Conservation (phyloP, 768 basidiomycete genomes). For the Pleurotus pulmonarius region DNA sequence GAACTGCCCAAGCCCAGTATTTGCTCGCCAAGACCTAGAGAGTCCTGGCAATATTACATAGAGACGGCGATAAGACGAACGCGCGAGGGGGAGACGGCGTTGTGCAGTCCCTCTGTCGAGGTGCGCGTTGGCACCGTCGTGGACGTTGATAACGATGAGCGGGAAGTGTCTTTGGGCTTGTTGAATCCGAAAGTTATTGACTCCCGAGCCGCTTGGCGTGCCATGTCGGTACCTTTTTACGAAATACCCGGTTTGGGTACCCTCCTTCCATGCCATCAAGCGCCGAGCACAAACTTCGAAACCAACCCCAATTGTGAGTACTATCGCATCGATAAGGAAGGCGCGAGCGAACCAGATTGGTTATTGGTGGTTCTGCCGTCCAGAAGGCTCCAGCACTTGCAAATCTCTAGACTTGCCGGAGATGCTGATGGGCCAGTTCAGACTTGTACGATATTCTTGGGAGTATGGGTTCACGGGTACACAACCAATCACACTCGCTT, state of each 20-base stretch:
- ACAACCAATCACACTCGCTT: too few relatives aligned
- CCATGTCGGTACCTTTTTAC: background rate
- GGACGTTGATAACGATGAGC: background rate
- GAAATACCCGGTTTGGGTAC: background rate
- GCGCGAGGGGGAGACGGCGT: too few relatives aligned
- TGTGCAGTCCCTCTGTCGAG: background rate
- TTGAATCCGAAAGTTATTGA: background rate
- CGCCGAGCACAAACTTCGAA: too few relatives aligned
- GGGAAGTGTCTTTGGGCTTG: background rate
- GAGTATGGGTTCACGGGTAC: too few relatives aligned
- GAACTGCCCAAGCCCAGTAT: slow-evolving; percentile 1
- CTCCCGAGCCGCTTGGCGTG: background rate
- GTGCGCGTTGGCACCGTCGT: background rate
- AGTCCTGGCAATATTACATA: background rate
- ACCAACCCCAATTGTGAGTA: too few relatives aligned
- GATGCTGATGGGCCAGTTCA: too few relatives aligned
- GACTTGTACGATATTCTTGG: too few relatives aligned
- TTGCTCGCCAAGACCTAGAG: background rate
- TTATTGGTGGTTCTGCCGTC: too few relatives aligned
- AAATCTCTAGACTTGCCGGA: too few relatives aligned
- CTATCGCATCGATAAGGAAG: too few relatives aligned
- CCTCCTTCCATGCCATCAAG: too few relatives aligned
- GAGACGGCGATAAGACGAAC: background rate
- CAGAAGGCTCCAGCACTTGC: too few relatives aligned
- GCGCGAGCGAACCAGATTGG: background rate